phyloP scores from a whole-genome alignment of 306 rosid genomes.

The Lathyrus aphaca region DNA sequence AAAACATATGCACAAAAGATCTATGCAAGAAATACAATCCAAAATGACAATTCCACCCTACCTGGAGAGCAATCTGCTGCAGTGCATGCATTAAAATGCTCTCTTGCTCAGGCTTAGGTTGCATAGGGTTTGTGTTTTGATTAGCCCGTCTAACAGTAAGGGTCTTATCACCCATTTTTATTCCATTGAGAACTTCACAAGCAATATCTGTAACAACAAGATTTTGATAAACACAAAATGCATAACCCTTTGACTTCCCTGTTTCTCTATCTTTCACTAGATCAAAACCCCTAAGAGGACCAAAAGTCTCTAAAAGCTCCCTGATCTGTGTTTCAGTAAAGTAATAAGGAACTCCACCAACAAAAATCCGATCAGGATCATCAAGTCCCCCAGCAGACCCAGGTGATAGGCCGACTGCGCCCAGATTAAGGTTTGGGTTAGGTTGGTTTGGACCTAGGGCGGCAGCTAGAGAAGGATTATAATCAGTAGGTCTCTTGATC shows the following conservation, averaged over 20 bases:
- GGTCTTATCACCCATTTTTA: too few relatives aligned
- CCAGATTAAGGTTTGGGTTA: slow-evolving; percentile 84
- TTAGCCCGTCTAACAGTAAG: too few relatives aligned
- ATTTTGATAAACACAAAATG: slow-evolving; percentile 99
- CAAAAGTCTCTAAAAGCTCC: slow-evolving; percentile 95
- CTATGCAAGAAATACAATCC: too few relatives aligned
- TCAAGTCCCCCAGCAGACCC: slow-evolving; percentile 99
- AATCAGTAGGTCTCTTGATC: slow-evolving; percentile 98
- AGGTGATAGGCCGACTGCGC: slow-evolving; percentile 92
- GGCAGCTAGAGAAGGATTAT: slow-evolving; percentile 96
- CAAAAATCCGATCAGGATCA: slow-evolving; percentile 99
- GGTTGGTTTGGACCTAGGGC: slow-evolving; percentile 99
- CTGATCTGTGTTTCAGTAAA: slow-evolving; percentile 93
- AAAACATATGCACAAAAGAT: too few relatives aligned
- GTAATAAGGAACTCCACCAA: slow-evolving; percentile 97
- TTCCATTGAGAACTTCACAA: too few relatives aligned
- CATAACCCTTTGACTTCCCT: slow-evolving; percentile 97
- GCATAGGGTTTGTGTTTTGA: too few relatives aligned
- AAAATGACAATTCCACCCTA: too few relatives aligned
- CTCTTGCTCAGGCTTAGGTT: too few relatives aligned
- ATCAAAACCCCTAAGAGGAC: slow-evolving; percentile 97
- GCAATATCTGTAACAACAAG: slow-evolving; percentile 98
- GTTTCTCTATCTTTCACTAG: slow-evolving; percentile 97
- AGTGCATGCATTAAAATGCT: too few relatives aligned
- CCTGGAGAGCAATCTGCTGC: too few relatives aligned